Percentiles rank a stretch among this genome's conserved stretches.
These are phyloP conservation scores for Cladophialophora psammophila DNA, from an alignment of 2,329 filamentous ascomycete genomes.

Conservation along the genomic window DNA sequence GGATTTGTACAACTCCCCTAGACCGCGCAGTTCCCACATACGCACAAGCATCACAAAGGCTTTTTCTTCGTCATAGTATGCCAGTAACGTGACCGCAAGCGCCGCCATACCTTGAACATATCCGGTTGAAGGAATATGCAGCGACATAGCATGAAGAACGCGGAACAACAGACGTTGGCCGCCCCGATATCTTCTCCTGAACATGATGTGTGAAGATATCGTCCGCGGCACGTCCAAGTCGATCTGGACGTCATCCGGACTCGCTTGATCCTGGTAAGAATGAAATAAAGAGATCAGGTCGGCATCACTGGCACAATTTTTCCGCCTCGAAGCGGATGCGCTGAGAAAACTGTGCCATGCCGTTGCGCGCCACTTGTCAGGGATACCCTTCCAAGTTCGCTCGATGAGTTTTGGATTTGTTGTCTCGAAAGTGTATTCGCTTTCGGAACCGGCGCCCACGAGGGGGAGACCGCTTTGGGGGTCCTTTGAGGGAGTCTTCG, in stretches of 20 bases:
- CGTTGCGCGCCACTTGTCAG: conserved; percentile 89
- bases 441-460: conserved; percentile 55
- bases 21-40: conserved; percentile 85
- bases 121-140: conserved; percentile 89
- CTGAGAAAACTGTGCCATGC: conserved; percentile 95
- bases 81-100: conserved; percentile 87
- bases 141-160: conserved; percentile 86
- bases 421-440: conserved; percentile 77
- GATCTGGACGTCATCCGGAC: conserved; percentile 93
- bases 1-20: conserved; percentile 81
- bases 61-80: conserved; percentile 95
- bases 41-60: conserved; percentile 97
- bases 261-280: conserved; percentile 74
- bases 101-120: conserved; percentile 99
- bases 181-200: conserved; percentile 86
- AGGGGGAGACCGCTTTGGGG: conserved; percentile 30
- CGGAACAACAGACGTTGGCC: conserved; percentile 91
- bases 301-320: conserved; percentile 70
- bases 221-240: conserved; percentile 96
- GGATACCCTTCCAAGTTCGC: conserved; percentile 97
- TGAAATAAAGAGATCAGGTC: conserved; percentile 76
- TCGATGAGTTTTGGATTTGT: conserved; percentile 84
- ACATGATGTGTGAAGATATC: conserved; percentile 97
- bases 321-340: conserved; percentile 72
- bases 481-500: conserved; percentile 52